Evolutionary conservation across 129 eudicot genomes (phyloP).

Genomic region (Flaveria bidentis): DNA sequence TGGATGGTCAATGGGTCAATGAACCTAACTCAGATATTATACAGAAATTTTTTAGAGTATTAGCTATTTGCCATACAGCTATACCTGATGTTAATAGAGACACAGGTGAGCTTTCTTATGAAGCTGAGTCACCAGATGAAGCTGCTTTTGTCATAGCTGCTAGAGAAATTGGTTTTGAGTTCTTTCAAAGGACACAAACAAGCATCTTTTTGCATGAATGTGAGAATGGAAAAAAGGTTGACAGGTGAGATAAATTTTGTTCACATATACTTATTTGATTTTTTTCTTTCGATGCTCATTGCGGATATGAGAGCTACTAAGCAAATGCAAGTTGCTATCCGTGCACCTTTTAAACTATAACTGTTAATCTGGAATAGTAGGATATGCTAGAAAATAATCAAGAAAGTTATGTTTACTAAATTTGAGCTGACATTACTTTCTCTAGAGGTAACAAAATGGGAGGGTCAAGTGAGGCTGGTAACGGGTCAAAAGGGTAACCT

Average conservation of each 20-base stretch:
- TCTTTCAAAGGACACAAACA: conserved; percentile 85
- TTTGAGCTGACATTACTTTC: neutral
- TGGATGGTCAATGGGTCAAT: conserved; percentile 73
- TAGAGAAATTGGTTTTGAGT: conserved; percentile 86
- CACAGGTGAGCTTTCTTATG: conserved; percentile 69
- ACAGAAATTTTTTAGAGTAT: conserved; percentile 77
- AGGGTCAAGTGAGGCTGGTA: neutral
- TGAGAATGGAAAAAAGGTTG: conserved; percentile 48
- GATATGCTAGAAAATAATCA: conserved; percentile 16
- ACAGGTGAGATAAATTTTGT: conserved; percentile 55
- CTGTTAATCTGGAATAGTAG: neutral
- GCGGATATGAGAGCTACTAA: conserved; percentile 3
- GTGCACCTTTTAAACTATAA: neutral
- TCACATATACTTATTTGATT: neutral
- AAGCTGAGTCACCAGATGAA: conserved; percentile 99
- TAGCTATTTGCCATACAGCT: conserved; percentile 92
- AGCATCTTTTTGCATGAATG: conserved; percentile 78
- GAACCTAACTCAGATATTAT: conserved; percentile 59
- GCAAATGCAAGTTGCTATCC: conserved; percentile 5
- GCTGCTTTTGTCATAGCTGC: conserved; percentile 98
- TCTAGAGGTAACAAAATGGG: neutral
- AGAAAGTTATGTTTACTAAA: neutral
- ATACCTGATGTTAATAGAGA: conserved; percentile 80
- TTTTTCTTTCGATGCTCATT: conserved; percentile 8
- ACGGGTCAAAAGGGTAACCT: neutral